Base-by-base conservation (phyloP, 73 alveolate species). In the Paraurostyla sp. region DNA sequence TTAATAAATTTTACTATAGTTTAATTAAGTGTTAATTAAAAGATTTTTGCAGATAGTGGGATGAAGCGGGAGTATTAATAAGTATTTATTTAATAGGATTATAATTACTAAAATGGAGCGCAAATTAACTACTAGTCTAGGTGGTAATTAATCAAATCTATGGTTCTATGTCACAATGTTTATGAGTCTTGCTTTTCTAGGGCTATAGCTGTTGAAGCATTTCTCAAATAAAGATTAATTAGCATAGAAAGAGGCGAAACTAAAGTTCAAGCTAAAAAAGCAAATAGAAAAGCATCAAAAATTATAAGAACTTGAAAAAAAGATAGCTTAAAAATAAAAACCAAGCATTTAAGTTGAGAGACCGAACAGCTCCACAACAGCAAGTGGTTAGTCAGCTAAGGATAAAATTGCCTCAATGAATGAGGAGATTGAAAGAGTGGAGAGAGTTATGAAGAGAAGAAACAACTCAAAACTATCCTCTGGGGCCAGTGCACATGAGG, bases 341-440 rank as follows among this genome's bases (percentile, higher is more conserved):
- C n/a, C n/a, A n/a, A n/a, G n/a, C n/a, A n/a, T n/a, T n/a, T n/a
- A n/a, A n/a, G n/a, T n/a, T n/a, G n/a, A n/a, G 58, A 65, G 38
- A 1, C 23, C 58, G 41, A 65, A 30, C 42, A 30, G 20, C 23
- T 65, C 35, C 9, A 38, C 13, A n/a, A 22, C 36, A 60, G 52
- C 29, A 60, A 50, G 13, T 4, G 41, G 25, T 65, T 56, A 30
- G 9, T 18, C 60, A 6, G 0, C 4, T 18, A 35, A 35, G 82
- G 58, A 65, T 40, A 65, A 40, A 22, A 38, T 65, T 9, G 82
- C 82, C 11, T 38, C 82, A 51, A 78, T 78, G 89, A 78, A 49
- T 78, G 76, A 51, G 35, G 89, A 78, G 33, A 52, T 78, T 20
- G 89, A 78, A 35, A 78, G 89, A 78, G 89, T 78, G 0, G 89